These are phyloP conservation scores for Dichotomopilus funicola DNA, from an alignment of 2,329 filamentous ascomycete species.

Conservation along the genomic window DNA sequence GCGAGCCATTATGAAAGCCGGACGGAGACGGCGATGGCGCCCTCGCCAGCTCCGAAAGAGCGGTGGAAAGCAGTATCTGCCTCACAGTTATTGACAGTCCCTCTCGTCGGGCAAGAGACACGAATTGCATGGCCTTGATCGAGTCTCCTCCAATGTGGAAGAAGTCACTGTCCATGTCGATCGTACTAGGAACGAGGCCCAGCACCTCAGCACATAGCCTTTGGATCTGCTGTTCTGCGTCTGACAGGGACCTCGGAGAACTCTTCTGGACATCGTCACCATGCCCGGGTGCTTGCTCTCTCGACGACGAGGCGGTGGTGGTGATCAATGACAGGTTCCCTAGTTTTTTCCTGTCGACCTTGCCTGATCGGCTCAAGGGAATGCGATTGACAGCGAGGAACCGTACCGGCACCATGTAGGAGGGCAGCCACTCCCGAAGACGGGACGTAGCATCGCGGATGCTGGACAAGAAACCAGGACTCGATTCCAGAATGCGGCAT, in stretches of 20 bases:
- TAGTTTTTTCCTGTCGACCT: not conserved
- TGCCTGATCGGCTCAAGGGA: not conserved
- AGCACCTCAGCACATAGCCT: not conserved
- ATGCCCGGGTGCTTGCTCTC: not conserved
- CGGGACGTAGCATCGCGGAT: not conserved
- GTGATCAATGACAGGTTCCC: not conserved
- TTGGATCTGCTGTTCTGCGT: not conserved
- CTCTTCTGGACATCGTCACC: not conserved
- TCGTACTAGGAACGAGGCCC: not conserved
- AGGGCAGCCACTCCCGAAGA: not conserved
- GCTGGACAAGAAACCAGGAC: not conserved
- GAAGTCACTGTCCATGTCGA: not conserved
- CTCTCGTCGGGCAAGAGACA: not conserved
- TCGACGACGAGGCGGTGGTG: not conserved
- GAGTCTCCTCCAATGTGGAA: not conserved
- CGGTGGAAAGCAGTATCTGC: not conserved
- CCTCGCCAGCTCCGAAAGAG: not conserved
- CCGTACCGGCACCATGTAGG: not conserved
- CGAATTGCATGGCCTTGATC: not conserved
- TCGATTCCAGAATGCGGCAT: not conserved
- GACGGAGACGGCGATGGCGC: not conserved
- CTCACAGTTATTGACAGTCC: not conserved
- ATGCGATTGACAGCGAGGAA: not conserved
- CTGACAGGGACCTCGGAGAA: not conserved
- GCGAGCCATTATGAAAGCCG: not conserved